phyloP scores from a whole-genome alignment of 2,329 filamentous ascomycete genomes.

The Lasiodiplodia sp. region DNA sequence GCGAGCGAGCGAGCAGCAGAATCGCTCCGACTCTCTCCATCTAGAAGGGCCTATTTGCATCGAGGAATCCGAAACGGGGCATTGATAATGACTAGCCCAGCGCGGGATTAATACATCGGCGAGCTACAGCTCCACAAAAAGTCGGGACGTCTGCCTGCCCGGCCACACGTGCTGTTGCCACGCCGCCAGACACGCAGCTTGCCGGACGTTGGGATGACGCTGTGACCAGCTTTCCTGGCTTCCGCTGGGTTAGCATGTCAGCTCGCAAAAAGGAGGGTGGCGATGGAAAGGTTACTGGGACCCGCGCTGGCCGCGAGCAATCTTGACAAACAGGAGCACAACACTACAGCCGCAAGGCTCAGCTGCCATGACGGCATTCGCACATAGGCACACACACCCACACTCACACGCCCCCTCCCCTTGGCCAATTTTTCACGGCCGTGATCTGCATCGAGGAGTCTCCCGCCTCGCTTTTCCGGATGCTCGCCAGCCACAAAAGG shows the following conservation, averaged over 20 bases:
- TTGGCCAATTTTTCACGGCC: not conserved
- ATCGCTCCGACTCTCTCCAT: conserved; percentile 10
- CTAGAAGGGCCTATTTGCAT: conserved; percentile 21
- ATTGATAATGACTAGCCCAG: conserved; percentile 1
- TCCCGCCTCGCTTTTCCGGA: conserved; percentile 18
- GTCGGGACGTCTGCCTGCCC: conserved; percentile 3
- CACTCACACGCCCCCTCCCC: not conserved
- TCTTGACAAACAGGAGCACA: not conserved
- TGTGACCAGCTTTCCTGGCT: conserved; percentile 14
- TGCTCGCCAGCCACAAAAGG: conserved; percentile 27
- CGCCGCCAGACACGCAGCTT: conserved; percentile 23
- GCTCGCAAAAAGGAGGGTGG: not conserved
- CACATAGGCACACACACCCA: not conserved
- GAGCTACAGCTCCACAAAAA: conserved; percentile 25
- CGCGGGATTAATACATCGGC: conserved; percentile 8
- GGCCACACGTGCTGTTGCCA: conserved; percentile 20
- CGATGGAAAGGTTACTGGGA: not conserved
- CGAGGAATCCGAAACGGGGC: not conserved
- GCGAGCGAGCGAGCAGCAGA: not conserved
- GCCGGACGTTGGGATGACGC: conserved; percentile 26
- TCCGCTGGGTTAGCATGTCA: conserved; percentile 13
- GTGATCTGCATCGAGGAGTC: conserved; percentile 28
- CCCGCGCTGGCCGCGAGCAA: conserved; percentile 20
- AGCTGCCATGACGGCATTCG: conserved; percentile 6
- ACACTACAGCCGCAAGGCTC: not conserved